Evolutionary conservation across 2,329 filamentous ascomycete genomes (phyloP).

Genomic region (Trichoderma sp.): DNA sequence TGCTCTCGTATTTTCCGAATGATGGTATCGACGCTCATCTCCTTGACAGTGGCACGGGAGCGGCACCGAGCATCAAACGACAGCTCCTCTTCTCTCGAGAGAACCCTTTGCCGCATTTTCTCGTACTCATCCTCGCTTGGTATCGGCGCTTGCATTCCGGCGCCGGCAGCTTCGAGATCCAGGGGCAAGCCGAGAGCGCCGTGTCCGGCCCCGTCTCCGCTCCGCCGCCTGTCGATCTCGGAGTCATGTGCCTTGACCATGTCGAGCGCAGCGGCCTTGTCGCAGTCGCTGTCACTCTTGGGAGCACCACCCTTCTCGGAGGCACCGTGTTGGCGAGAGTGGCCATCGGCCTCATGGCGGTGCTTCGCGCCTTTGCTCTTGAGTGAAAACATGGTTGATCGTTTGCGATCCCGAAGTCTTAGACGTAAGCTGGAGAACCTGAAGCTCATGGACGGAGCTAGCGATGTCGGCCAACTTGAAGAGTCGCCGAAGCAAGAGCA

Average conservation of each 20-base stretch:
- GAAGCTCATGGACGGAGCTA: background rate
- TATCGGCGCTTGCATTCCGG: background rate
- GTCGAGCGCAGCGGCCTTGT: constrained; percentile 24
- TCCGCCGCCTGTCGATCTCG: constrained; percentile 21
- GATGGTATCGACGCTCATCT: constrained; percentile 39
- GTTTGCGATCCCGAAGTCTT: background rate
- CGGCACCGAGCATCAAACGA: constrained; percentile 42
- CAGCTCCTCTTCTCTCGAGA: constrained; percentile 34
- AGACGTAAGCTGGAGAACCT: background rate
- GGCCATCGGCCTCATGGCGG: background rate
- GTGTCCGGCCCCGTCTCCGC: background rate
- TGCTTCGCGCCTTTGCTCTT: background rate
- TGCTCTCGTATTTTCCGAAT: constrained; percentile 36
- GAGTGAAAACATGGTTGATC: background rate
- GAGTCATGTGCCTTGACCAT: constrained; percentile 29
- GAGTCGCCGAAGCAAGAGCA: constrained; percentile 1
- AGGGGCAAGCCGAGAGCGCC: background rate
- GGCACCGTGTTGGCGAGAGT: background rate
- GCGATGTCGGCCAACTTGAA: background rate
- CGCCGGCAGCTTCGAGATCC: background rate
- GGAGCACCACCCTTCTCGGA: background rate
- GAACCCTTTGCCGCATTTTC: constrained; percentile 30
- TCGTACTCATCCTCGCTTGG: constrained; percentile 30
- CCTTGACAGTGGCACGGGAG: constrained; percentile 31
- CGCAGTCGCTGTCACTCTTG: background rate